Evolutionary conservation across 2,329 filamentous ascomycete species (phyloP), one percentile per base, ranked within the genome.

Genomic region (Alternaria longipes): DNA sequence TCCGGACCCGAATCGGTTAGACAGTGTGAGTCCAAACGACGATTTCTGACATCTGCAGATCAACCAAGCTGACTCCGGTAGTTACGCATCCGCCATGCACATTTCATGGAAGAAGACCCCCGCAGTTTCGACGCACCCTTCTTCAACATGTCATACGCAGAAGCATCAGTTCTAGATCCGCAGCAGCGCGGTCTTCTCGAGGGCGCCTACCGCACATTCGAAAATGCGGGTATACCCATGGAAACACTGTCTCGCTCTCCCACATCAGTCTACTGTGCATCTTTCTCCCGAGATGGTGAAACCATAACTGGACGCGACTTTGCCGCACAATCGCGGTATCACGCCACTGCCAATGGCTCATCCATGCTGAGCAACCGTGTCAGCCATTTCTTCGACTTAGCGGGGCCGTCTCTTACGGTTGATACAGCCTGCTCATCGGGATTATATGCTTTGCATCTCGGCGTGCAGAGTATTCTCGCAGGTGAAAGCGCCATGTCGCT

Each of bases 281-380:
- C 50, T 8, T 65, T 63, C 26, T 51, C 40, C 0, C 52, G 38
- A 4, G 62, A 67, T 16, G 59, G 54, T 16, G 24, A 42, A 4
- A 54, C 56, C 5, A 49, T 63, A 26, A 40, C 32, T 2, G 42
- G 49, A 8, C 62, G 59, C 4, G 62, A 65, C 28, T 30, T 46
- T 9, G 44, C 50, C 1, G 40, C 40, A 1, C 59, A 65, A 3
- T 55, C 56, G 2, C 56, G 41, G 0, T 65, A 63, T 45, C 47
- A 51, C 22, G 52, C 60, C 2, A 64, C 67, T 0, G 72, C 69
- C 0, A 58, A 50, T 2, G 52, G 61, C n/a, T 49, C 65, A 28
- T 67, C 70, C 2, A 73, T 75, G 59, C 67, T 74, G 20, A 63
- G 70, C 4, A 71, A 71, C 42, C 52, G 66, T n/a, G 42, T 69